Base-by-base conservation (phyloP, 257 asterid species). In the Rhazya stricta region DNA sequence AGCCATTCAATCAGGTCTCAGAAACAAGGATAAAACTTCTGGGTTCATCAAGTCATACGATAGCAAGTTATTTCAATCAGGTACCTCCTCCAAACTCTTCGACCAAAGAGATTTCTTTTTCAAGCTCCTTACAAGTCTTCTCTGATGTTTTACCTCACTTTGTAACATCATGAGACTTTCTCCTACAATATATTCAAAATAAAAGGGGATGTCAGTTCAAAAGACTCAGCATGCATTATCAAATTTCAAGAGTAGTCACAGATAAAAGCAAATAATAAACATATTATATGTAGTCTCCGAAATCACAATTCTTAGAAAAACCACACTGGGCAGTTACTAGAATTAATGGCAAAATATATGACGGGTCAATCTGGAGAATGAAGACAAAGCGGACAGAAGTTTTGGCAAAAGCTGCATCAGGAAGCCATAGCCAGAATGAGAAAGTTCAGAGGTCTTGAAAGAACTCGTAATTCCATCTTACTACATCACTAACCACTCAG, bases 91-190 rank as follows among this genome's bases (percentile, higher is more conserved):
- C 91, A 89, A 84, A 77, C 87, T 85, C 85, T 93, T 95, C 45
- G 97, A 85, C 99, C 99, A 95, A 78, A 95, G 96, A 74, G 97
- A 95, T 86, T 93, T 95, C 96, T 89, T 95, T 85, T 90, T 87
- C 89, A 95, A 87, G 86, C 88, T 79, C 89, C 96, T 82, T 39
- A 90, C 98, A 66, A 88, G 87, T 79, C 88, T 95, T 74, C 94
- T 87, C 85, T 95, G 97, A 89, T 95, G 98, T 85, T 89, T 95
- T 69, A 95, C 82, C 88, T 95, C 99, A 83, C 94, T 85, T 9
- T 78, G 92, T 80, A 95, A 81, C 87, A 95, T 92, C 46, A 89
- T 72, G 68, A 91, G 95, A 78, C 82, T 85, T 86, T 91, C 99
- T 36, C 99, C 99, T 95, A 74, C 81, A 79, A 67, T 23, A 23